Evolutionary conservation across 768 basidiomycete genomes (phyloP), one percentile per base, ranked within the genome.

Genomic region (Rhodocollybia butyracea): DNA sequence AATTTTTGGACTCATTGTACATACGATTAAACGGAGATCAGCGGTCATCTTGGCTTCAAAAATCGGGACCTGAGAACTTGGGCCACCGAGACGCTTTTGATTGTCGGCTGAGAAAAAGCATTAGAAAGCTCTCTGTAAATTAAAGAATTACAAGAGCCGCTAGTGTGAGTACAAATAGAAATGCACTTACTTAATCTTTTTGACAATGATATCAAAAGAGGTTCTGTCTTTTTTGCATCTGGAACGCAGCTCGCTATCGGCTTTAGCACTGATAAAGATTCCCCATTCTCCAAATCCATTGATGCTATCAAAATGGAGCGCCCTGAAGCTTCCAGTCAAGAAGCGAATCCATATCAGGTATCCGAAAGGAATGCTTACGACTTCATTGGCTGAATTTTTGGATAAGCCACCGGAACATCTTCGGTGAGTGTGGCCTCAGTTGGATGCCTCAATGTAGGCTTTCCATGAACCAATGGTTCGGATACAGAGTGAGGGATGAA

Each of bases 71-170:
- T 77, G 76, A 13, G 66, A 65, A 12, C 71, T 68, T 1, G 64
- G 48, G 0, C 76, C 76, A 21, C 73, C 81, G 12, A 88, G 68
- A 6, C 77, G 68, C 65, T 86, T 85, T 59, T 88, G 84, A 58
- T 88, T 89, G 55, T 85, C 82, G 11, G 75, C 73, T 1, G 87
- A 88, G 61, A 89, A 88, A 54, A 83, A 79, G 88, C 88, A 3
- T 79, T 76, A 0, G 88, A 89, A 11, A 90, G 74, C 57, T 89
- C 83, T 62, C 88, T 89, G 42, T 15, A 24, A 11, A n/a, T n/a
- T n/a, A n/a, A n/a, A 3, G 32, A 27, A n/a, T n/a, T 12, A n/a
- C 24, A 22, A 54, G 38, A 52, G 10, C 13, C 22, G 46, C 19
- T 47, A 43, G 15, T 21, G 3, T 3, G 22, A 47, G 46, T n/a